Conservation (phyloP, 352 stramenopile genomes). For the Phytophthora brassicae region DNA sequence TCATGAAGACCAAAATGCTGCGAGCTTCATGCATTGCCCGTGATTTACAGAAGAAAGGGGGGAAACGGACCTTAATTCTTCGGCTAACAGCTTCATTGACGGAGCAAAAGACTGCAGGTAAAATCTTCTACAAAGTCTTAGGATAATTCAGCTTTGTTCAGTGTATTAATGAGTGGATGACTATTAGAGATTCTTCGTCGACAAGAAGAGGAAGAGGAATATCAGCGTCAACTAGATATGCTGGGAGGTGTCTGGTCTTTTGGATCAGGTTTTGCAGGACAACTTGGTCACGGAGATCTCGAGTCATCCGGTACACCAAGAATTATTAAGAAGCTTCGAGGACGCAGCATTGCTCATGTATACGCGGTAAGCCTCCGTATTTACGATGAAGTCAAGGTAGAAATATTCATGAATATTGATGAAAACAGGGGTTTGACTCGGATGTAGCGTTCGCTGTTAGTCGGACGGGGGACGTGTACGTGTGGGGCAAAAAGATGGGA, state of each 20-base stretch:
- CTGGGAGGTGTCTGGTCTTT: constrained; percentile 84
- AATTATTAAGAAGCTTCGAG: constrained; percentile 74
- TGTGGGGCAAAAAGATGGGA: constrained; percentile 72
- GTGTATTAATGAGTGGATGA: background rate
- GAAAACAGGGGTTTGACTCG: constrained; percentile 72
- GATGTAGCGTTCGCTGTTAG: constrained; percentile 75
- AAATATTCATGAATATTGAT: background rate
- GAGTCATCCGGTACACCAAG: constrained; percentile 53
- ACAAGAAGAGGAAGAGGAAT: constrained; percentile 64
- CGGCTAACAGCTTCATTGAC: constrained; percentile 58
- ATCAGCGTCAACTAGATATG: constrained; percentile 77
- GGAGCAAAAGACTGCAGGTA: constrained; percentile 61
- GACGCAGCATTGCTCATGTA: constrained; percentile 66
- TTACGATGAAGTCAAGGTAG: background rate
- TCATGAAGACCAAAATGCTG: constrained; percentile 87
- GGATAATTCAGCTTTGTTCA: background rate
- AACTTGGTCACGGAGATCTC: constrained; percentile 73
- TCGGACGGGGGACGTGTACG: constrained; percentile 71
- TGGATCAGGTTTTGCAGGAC: constrained; percentile 66
- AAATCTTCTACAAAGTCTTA: no score
- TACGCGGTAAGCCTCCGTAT: constrained; percentile 53
- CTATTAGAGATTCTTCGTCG: constrained; percentile 55
- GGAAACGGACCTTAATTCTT: constrained; percentile 61
- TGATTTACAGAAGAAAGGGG: constrained; percentile 60
- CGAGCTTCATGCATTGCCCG: constrained; percentile 75